A percentile compares a stretch with the other conserved stretches of the same genome.
Conservation (phyloP, 2,329 filamentous ascomycete species). For the Aspergillus fructus region DNA sequence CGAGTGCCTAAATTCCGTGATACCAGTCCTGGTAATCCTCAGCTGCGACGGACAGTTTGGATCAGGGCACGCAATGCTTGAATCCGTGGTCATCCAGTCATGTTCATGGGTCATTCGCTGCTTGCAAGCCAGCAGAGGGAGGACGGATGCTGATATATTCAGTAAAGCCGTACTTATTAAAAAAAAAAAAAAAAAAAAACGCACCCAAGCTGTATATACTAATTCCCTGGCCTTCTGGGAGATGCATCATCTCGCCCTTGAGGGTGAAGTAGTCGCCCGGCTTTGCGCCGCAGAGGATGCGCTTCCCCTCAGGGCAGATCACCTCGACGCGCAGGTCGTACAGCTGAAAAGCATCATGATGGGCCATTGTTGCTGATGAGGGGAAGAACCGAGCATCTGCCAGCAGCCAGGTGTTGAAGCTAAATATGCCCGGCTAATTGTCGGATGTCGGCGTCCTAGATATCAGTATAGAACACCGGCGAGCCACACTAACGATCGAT, state of each 20-base stretch:
- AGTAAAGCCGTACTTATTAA: too few relatives aligned
- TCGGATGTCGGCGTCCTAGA: too few relatives aligned
- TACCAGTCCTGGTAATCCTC: not conserved
- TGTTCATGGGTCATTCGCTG: slow-evolving; percentile 4
- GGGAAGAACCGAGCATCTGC: too few relatives aligned
- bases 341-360: not conserved
- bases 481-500: too few relatives aligned
- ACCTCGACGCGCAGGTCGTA: slow-evolving; percentile 1
- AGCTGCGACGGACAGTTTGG: not conserved
- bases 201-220: not conserved
- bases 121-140: not conserved
- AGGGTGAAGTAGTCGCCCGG: not conserved
- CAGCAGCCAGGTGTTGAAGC: too few relatives aligned
- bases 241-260: not conserved
- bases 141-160: not conserved
- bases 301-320: not conserved
- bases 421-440: too few relatives aligned
- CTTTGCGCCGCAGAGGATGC: not conserved
- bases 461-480: too few relatives aligned
- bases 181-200: too few relatives aligned
- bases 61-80: not conserved
- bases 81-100: slow-evolving; percentile 5
- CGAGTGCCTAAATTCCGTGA: slow-evolving; percentile 1
- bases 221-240: not conserved
- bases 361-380: not conserved